A percentile compares a stretch with the other conserved stretches of the same genome.
These are phyloP conservation scores for Pleurotus pulmonarius DNA, from an alignment of 768 basidiomycete genomes.

Conservation along the genomic window DNA sequence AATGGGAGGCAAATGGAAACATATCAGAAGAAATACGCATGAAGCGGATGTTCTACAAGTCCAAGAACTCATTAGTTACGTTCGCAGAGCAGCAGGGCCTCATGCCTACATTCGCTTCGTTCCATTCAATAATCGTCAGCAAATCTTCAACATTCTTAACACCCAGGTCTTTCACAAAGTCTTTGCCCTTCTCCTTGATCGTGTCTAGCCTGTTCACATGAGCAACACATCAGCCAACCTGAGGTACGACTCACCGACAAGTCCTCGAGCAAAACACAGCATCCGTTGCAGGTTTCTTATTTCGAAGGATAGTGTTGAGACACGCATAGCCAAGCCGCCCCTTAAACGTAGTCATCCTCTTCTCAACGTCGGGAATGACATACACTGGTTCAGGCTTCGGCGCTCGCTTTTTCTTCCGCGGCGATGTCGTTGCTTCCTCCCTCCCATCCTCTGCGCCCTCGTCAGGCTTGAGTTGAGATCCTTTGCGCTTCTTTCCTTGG, in stretches of 20 bases:
- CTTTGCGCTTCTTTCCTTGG: slow-evolving; percentile 1
- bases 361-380: slow-evolving; percentile 68
- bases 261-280: slow-evolving; percentile 76
- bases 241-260: slow-evolving; percentile 39
- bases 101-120: slow-evolving; percentile 67
- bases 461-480: slow-evolving; percentile 10
- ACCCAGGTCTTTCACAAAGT: slow-evolving; percentile 80
- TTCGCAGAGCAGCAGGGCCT: background rate
- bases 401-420: slow-evolving; percentile 20
- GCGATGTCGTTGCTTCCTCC: background rate
- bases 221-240: background rate
- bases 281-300: slow-evolving; percentile 57
- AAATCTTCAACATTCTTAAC: slow-evolving; percentile 73
- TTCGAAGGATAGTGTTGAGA: slow-evolving; percentile 79
- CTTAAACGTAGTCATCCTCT: slow-evolving; percentile 63
- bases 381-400: slow-evolving; percentile 50
- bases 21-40: slow-evolving; percentile 87
- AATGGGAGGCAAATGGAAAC: slow-evolving; percentile 91
- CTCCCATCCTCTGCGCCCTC: slow-evolving; percentile 9
- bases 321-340: slow-evolving; percentile 78
- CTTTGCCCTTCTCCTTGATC: slow-evolving; percentile 75
- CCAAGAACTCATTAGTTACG: background rate
- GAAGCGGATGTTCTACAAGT: slow-evolving; percentile 68
- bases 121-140: slow-evolving; percentile 80
- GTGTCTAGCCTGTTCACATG: slow-evolving; percentile 55